These are phyloP conservation scores for Stevia rebaudiana DNA, from an alignment of 140 eudicot species.

Conservation along the genomic window DNA sequence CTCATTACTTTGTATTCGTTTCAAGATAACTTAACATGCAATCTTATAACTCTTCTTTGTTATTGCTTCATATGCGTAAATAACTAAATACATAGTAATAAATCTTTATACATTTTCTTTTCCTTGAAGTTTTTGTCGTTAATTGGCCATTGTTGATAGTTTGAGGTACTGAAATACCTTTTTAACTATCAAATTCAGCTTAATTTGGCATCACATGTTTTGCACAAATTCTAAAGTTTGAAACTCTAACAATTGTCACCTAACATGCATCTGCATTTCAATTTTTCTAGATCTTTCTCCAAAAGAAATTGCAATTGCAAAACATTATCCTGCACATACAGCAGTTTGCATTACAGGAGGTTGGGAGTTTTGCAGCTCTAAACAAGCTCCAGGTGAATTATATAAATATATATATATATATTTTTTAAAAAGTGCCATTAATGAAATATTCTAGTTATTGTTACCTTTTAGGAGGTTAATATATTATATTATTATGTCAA, in stretches of 20 bases:
- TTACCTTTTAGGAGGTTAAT: slow-evolving; percentile 6
- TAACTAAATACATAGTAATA: too few species aligned
- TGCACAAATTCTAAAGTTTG: neutral
- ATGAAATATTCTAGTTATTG: neutral
- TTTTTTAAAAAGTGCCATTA: neutral
- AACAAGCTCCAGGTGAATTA: slow-evolving; percentile 73
- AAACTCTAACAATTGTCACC: slow-evolving; percentile 3
- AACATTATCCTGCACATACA: slow-evolving; percentile 78
- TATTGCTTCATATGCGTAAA: neutral
- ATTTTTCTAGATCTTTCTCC: slow-evolving; percentile 65
- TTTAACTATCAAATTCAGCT: slow-evolving; percentile 1
- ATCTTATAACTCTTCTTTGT: neutral
- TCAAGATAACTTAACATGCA: neutral
- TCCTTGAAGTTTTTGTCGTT: neutral
- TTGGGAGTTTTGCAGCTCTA: slow-evolving; percentile 88
- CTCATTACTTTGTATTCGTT: neutral
- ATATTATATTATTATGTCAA: neutral
- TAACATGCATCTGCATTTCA: slow-evolving; percentile 6
- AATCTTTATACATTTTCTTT: too few species aligned
- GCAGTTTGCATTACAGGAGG: slow-evolving; percentile 89
- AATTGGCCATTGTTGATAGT: neutral
- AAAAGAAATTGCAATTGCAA: slow-evolving; percentile 67
- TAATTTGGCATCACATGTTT: slow-evolving; percentile 6
- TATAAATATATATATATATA: slow-evolving; percentile 6
- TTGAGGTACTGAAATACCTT: neutral